A percentile compares a stretch with the other conserved stretches of the same genome.
phyloP scores from a whole-genome alignment of 2,329 filamentous ascomycete species.

The Neofusicoccum umdonicola region DNA sequence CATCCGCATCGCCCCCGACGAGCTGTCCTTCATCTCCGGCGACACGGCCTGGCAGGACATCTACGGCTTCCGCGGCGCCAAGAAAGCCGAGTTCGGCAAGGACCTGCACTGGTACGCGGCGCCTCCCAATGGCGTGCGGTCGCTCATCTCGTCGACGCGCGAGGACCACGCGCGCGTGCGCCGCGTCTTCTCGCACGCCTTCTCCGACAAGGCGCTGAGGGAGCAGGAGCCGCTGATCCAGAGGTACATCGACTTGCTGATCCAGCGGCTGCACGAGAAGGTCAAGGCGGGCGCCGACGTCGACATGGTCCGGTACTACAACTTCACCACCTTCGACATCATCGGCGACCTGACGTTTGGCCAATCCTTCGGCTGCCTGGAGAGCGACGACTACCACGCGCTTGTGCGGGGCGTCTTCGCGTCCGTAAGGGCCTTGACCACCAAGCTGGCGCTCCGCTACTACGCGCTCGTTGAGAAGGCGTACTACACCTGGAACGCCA shows the following conservation, averaged over 20 bases:
- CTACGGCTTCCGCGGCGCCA: conserved; percentile 31
- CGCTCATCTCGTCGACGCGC: conserved; percentile 38
- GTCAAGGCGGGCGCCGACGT: conserved; percentile 27
- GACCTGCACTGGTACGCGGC: conserved; percentile 28
- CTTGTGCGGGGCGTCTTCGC: conserved; percentile 6
- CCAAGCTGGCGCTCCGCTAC: conserved; percentile 29
- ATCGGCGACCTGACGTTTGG: conserved; percentile 28
- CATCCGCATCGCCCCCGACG: conserved; percentile 42
- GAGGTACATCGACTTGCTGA: conserved; percentile 41
- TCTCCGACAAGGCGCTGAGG: conserved; percentile 39
- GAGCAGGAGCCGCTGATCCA: conserved; percentile 42
- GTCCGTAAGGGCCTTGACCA: not conserved
- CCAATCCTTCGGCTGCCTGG: conserved; percentile 25
- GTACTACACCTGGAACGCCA: conserved; percentile 29
- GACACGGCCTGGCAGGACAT: conserved; percentile 41
- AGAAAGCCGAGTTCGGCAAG: conserved; percentile 26
- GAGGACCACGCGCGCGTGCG: conserved; percentile 39
- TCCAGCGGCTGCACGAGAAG: conserved; percentile 38
- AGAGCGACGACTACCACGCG: conserved; percentile 16
- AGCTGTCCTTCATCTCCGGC: conserved; percentile 44
- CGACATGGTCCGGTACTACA: conserved; percentile 36
- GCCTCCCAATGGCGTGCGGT: conserved; percentile 34
- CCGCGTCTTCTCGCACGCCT: conserved; percentile 41
- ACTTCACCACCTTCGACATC: conserved; percentile 27
- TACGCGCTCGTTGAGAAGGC: conserved; percentile 33